Conservation (phyloP, 202 grass and related monocot species). For the Dendrocalamus latiflorus region DNA sequence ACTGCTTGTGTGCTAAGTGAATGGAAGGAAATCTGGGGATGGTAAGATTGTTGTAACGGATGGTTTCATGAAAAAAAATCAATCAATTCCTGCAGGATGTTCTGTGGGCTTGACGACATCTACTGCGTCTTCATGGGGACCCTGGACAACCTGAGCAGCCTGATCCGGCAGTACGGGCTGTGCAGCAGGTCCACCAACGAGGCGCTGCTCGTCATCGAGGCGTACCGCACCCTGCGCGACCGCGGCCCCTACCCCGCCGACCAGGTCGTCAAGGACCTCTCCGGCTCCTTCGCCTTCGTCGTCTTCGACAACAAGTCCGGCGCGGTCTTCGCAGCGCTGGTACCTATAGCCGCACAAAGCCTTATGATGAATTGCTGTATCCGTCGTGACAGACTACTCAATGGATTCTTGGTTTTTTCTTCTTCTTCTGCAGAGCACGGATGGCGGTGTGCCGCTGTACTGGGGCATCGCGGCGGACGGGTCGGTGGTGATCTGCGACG, state of each 20-base stretch:
- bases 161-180: slow-evolving; percentile 86
- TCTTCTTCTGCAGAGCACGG: no score
- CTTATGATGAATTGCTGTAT: no score
- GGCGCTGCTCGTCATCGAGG: slow-evolving; percentile 77
- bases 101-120: slow-evolving; percentile 80
- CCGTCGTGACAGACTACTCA: no score
- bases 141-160: slow-evolving; percentile 66
- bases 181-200: slow-evolving; percentile 61
- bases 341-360: no score
- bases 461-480: no score
- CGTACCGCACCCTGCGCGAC: slow-evolving; percentile 92
- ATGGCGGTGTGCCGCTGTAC: no score
- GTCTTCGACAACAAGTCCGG: no score
- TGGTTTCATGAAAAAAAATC: no score
- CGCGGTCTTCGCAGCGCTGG: no score
- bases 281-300: slow-evolving; percentile 82
- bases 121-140: slow-evolving; percentile 75
- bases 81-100: slow-evolving; percentile 27
- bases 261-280: slow-evolving; percentile 89
- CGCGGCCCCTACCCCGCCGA: no score
- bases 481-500: no score
- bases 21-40: neutral
- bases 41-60: neutral
- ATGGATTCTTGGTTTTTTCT: no score
- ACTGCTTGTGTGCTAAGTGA: neutral